Evolutionary conservation across 306 rosid species (phyloP), one percentile per base, ranked within the genome.

Genomic region (Vigna hirtella): DNA sequence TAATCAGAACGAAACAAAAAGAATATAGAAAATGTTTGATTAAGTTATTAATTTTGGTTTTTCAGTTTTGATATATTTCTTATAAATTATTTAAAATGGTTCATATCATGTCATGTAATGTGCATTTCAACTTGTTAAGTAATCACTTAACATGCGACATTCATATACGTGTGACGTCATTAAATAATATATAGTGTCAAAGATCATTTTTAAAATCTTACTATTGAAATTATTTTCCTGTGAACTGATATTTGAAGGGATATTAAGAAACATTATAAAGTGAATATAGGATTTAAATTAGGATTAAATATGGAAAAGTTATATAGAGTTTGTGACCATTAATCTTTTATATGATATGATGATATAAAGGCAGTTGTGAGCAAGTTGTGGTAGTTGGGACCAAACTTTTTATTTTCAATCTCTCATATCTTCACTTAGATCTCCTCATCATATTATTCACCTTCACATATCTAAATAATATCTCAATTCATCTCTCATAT

Each of bases 401-500:
- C 36, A 73, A 73, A 56, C 45, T 58, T 28, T 28, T 28, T 28
- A 28, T 1, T 2, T 57, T 73, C 1, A 17, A 26, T 67, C 11
- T 24, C 34, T 68, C 50, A 5, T 26, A 30, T 77, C 75, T 26
- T 78, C 62, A 42, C 9, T 16, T 55, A n/a, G 48, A 40, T 55
- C 42, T 66, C 2, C 15, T 17, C 50, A 56, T 43, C 22, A 68
- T 30, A 68, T 49, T 49, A 49, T 69, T 69, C 50, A 43, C 36
- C 32, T 56, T 68, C 17, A 42, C 70, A 12, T 7, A 36, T 42
- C 17, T 34, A 51, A 50, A 69, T 57, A 58, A 69, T 78, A 45
- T 56, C 17, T 43, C 48, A 68, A 67, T 68, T 20, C 68, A 56
- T 55, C 48, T 20, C 20, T 20, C 20, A 20, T 20, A 20, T 49